Conservation (phyloP, 108 stramenopile genomes). For the Skeletonema marinoi region DNA sequence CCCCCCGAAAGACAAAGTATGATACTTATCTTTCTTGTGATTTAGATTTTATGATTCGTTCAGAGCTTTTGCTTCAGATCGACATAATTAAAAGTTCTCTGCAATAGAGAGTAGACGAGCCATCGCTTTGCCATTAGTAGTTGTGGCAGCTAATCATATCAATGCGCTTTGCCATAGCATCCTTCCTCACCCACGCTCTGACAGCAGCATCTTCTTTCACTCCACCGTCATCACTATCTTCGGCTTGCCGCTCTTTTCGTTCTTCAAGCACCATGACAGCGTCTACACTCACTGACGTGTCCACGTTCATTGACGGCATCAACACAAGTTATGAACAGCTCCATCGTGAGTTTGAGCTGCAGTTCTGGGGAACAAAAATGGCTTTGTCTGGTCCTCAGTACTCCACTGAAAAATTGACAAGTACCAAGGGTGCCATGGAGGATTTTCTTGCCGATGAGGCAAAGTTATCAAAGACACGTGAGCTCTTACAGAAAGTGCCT, state of each 20-base stretch:
- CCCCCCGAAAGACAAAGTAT: too few relatives aligned
- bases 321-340: conserved; percentile 58
- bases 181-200: not conserved
- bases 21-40: too few relatives aligned
- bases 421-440: conserved; percentile 76
- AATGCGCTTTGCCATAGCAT: not conserved
- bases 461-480: conserved; percentile 43
- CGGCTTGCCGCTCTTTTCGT: too few relatives aligned
- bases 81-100: too few relatives aligned
- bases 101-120: too few relatives aligned
- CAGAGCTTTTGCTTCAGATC: too few relatives aligned
- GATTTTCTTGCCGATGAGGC: conserved; percentile 55
- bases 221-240: not conserved
- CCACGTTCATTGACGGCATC: conserved; percentile 58
- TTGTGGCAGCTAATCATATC: too few relatives aligned
- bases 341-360: conserved; percentile 64
- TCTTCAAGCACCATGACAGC: not conserved
- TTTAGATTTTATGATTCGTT: too few relatives aligned
- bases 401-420: conserved; percentile 54
- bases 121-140: too few relatives aligned
- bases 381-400: conserved; percentile 52
- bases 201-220: not conserved
- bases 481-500: conserved; percentile 24
- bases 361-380: conserved; percentile 88
- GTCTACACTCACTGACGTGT: conserved; percentile 25